Conservation (phyloP, 352 stramenopile genomes). For the Globisporangium sylvaticum region DNA sequence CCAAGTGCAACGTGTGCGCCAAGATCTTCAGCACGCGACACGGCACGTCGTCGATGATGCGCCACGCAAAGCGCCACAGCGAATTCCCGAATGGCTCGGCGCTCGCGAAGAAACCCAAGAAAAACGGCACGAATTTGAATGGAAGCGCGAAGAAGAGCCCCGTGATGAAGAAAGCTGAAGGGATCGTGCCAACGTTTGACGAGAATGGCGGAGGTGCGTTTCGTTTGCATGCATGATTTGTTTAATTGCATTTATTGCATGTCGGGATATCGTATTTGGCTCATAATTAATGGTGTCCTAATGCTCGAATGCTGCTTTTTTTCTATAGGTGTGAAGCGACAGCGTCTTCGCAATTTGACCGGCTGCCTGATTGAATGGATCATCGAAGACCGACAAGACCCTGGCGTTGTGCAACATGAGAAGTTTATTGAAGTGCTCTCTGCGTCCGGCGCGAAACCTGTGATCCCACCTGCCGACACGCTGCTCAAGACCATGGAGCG, state of each 20-base stretch:
- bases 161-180: constrained; percentile 40
- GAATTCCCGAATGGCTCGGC: constrained; percentile 57
- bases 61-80: constrained; percentile 71
- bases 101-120: constrained; percentile 50
- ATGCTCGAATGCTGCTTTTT: background rate
- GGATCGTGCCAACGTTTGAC: constrained; percentile 35
- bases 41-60: constrained; percentile 82
- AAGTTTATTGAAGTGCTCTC: constrained; percentile 69
- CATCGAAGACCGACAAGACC: constrained; percentile 67
- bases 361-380: constrained; percentile 69
- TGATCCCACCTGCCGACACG: constrained; percentile 44
- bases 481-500: constrained; percentile 68
- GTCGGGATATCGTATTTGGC: background rate
- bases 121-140: constrained; percentile 25
- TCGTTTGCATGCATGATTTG: constrained; percentile 10
- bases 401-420: constrained; percentile 56
- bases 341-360: constrained; percentile 59
- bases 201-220: constrained; percentile 57
- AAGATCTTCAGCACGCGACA: constrained; percentile 81
- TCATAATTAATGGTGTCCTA: background rate
- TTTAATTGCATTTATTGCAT: background rate
- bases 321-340: constrained; percentile 51
- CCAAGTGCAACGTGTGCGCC: constrained; percentile 69
- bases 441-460: constrained; percentile 39
- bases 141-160: constrained; percentile 39